Base-by-base conservation (phyloP, 805 yeast genomes). In the Saturnispora sekii region DNA sequence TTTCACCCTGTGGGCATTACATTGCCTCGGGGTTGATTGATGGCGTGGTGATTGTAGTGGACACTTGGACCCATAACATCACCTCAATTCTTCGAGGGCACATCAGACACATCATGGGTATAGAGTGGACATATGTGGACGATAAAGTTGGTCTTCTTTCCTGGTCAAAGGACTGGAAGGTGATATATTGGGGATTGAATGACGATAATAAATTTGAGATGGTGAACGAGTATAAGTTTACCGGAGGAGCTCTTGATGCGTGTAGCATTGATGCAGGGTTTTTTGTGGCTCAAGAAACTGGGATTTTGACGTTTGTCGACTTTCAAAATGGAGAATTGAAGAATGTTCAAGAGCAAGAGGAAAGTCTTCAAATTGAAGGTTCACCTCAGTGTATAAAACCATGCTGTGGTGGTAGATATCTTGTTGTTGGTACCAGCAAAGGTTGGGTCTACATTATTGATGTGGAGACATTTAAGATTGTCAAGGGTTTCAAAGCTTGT, bases 161-260 rank as follows among this genome's bases (percentile, higher is more conserved):
- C 3, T 68, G 87, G 11, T 77, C 89, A 0, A 76, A 87, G 53
- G 97, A 90, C 60, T 88, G 95, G 93, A 72, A 70, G 41, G 74
- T 82, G 35, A 76, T 81, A 40, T 57, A 88, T 65, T 53, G 58
- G 66, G 28, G 33, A 43, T 36, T 41, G 3, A 30, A 35, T 26
- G 5, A 4, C 2, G 39, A 48, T 57, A 40, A 67, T 75, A 42
- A 57, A 68, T 38, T 66, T 72, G 26, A 35, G 11, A 26, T 42
- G 4, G n/a, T 33, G 6, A 40, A 42, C 40, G 47, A 47, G 17
- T 15, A 37, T 29, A 41, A 29, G 32, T 49, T 49, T 29, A 40
- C 44, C n/a, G 52, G 52, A 17, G 52, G 52, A 2, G 32, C 47
- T 14, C 44, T 44, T 40, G 35, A 40, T 29, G 48, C 43, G n/a